These are phyloP conservation scores for Annona cherimola DNA, from an alignment of 164 flowering plant species.

Conservation along the genomic window DNA sequence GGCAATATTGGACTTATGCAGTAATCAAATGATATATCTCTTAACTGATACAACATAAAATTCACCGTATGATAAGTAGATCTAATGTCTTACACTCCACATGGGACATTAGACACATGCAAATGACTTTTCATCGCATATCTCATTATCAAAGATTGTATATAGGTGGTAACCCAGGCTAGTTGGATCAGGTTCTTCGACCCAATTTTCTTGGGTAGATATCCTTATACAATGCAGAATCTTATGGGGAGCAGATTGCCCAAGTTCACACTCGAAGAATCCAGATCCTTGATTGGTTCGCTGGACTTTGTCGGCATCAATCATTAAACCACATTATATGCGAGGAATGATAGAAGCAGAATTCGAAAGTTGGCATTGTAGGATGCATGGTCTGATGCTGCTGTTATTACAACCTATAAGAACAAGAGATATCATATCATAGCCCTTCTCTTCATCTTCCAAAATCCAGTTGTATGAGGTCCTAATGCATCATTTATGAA, in stretches of 20 bases:
- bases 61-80: not conserved
- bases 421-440: not conserved
- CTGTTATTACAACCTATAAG: slow-evolving; percentile 68
- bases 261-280: slow-evolving; percentile 33
- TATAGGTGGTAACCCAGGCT: not conserved
- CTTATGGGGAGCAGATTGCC: slow-evolving; percentile 67
- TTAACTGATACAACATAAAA: not conserved
- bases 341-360: slow-evolving; percentile 46
- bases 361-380: slow-evolving; percentile 50
- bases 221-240: slow-evolving; percentile 68
- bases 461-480: not conserved
- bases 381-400: slow-evolving; percentile 71
- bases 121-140: not conserved
- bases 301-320: slow-evolving; percentile 78
- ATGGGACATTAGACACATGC: not conserved
- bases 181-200: slow-evolving; percentile 75
- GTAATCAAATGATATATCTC: not conserved
- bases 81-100: not conserved
- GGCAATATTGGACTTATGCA: too few relatives aligned
- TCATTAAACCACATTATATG: slow-evolving; percentile 80
- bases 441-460: not conserved
- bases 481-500: not conserved
- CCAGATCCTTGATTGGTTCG: slow-evolving; percentile 39
- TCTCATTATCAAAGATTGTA: not conserved
- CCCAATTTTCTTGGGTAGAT: slow-evolving; percentile 73